These are phyloP conservation scores for Hyaloscypha hepaticicola DNA, from an alignment of 495 filamentous ascomycete species.

Conservation along the genomic window DNA sequence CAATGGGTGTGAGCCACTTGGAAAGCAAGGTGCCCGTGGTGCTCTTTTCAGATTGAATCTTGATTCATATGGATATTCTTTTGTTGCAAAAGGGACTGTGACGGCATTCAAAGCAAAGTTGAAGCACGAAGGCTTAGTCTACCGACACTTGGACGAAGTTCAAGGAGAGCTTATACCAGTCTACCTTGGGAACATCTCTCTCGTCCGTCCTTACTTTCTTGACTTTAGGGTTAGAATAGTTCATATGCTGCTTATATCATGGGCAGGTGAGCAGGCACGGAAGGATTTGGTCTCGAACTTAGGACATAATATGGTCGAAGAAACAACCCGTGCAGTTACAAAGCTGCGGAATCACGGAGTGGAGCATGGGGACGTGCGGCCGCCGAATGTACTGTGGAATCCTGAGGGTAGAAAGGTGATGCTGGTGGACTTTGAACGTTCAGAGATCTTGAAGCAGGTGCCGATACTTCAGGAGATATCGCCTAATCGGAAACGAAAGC, in stretches of 20 bases:
- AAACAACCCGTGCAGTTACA: slow-evolving; percentile 24
- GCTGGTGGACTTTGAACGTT: slow-evolving; percentile 30
- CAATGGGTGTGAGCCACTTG: slow-evolving; percentile 23
- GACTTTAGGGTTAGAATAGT: slow-evolving; percentile 41
- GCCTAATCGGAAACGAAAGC: slow-evolving; percentile 27
- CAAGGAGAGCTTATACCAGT: slow-evolving; percentile 44
- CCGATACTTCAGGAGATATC: slow-evolving; percentile 21
- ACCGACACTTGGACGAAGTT: slow-evolving; percentile 35
- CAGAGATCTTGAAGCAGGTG: slow-evolving; percentile 24
- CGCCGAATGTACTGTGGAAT: slow-evolving; percentile 34
- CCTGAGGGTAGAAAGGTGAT: slow-evolving; percentile 23
- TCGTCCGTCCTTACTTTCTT: slow-evolving; percentile 30
- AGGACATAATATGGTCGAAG: slow-evolving; percentile 21
- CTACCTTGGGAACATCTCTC: slow-evolving; percentile 44
- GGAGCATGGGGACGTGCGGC: slow-evolving; percentile 28
- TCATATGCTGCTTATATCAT: slow-evolving; percentile 48
- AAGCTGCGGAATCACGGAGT: slow-evolving; percentile 15
- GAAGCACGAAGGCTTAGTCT: slow-evolving; percentile 42
- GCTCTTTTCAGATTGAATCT: slow-evolving; percentile 43
- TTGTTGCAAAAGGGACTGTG: slow-evolving; percentile 49
- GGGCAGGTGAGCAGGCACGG: slow-evolving; percentile 37
- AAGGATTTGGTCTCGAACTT: slow-evolving; percentile 23
- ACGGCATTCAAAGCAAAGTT: slow-evolving; percentile 36
- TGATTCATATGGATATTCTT: slow-evolving; percentile 43
- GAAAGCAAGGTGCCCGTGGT: slow-evolving; percentile 24